These are phyloP conservation scores for Stephania japonica DNA, from an alignment of 164 flowering plant genomes.

Conservation along the genomic window DNA sequence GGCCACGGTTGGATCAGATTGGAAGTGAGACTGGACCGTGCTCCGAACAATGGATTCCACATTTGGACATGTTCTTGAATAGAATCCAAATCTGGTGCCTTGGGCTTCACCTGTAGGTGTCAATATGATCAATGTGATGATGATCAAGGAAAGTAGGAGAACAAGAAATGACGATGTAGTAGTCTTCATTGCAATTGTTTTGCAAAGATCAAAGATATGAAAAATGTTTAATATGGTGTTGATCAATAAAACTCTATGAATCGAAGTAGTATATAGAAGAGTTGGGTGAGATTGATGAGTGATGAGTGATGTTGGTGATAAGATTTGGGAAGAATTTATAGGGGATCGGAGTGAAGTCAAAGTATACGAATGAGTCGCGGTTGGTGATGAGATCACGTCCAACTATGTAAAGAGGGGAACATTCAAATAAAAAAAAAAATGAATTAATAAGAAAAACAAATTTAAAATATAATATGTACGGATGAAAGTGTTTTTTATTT, in stretches of 20 bases:
- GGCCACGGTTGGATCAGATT: constrained; percentile 33
- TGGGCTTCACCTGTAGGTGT: constrained; percentile 22
- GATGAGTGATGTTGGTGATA: too few relatives aligned
- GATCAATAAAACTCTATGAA: too few relatives aligned
- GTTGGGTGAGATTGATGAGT: too few relatives aligned
- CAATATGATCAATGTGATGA: background rate
- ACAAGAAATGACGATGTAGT: background rate
- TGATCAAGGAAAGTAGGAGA: constrained; percentile 2
- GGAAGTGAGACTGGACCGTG: constrained; percentile 29
- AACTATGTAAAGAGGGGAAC: too few relatives aligned
- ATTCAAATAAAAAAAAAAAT: too few relatives aligned
- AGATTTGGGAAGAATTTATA: background rate
- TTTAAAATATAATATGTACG: too few relatives aligned
- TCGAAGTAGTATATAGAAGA: too few relatives aligned
- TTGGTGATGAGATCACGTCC: too few relatives aligned
- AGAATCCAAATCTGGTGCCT: constrained; percentile 44
- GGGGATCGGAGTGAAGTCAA: background rate
- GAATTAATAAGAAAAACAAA: too few relatives aligned
- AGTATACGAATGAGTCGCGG: too few relatives aligned
- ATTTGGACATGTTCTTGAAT: constrained; percentile 32
- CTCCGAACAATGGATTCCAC: constrained; percentile 41
- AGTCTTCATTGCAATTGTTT: background rate
- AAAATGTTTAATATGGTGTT: background rate
- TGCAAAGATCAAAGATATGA: too few relatives aligned
- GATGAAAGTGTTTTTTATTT: too few relatives aligned